Conservation (phyloP, 495 filamentous ascomycete genomes). For the Lasiosphaeris hirsuta region DNA sequence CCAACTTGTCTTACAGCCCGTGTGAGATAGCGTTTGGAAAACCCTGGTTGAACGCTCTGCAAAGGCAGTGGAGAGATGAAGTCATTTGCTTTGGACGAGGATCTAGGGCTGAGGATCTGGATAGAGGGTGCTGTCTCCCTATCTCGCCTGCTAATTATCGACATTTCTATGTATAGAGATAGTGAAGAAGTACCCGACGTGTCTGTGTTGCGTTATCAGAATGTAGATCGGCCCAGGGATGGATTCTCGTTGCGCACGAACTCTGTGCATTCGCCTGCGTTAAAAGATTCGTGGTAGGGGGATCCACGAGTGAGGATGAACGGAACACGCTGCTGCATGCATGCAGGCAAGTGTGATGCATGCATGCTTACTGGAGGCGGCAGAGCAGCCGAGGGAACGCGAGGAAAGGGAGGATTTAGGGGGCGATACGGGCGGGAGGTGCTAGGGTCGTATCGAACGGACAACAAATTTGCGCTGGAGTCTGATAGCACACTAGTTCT, state of each 20-base stretch:
- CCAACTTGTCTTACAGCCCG: no score
- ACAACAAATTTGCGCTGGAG: no score
- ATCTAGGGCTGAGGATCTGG: neutral
- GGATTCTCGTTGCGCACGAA: neutral
- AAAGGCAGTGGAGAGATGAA: no score
- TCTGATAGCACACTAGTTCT: no score
- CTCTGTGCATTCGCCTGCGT: neutral
- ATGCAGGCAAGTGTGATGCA: constrained; percentile 1
- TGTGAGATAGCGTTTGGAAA: no score
- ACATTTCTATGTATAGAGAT: neutral
- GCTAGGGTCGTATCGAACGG: no score
- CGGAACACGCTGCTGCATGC: constrained; percentile 7
- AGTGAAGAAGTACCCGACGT: no score
- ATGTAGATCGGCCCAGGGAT: constrained; percentile 9
- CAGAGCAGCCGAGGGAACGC: no score
- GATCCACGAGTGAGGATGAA: neutral
- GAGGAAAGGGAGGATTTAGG: no score
- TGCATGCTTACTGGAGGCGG: neutral
- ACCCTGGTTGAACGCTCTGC: no score
- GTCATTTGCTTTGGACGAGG: neutral
- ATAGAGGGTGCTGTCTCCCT: neutral
- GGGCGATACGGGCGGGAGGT: no score
- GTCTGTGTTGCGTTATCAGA: neutral
- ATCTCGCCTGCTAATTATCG: neutral
- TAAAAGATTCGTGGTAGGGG: constrained; percentile 4